Evolutionary conservation across 306 rosid genomes (phyloP).

Genomic region (Pyrus pyrifolia): DNA sequence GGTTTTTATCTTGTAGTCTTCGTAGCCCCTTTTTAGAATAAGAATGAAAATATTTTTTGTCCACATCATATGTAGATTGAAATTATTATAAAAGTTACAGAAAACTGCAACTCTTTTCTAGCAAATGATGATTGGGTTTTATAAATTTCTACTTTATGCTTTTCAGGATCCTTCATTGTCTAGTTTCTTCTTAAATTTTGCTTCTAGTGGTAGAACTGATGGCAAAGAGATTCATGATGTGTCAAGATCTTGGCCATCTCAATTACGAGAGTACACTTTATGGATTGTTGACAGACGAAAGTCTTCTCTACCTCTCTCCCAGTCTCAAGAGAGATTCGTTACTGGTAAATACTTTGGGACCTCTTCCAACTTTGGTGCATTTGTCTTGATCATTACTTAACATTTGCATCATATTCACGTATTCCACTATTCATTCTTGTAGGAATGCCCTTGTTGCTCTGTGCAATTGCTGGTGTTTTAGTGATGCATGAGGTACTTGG

Average conservation of each 20-base stretch:
- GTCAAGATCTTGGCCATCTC: constrained; percentile 61
- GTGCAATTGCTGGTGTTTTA: constrained; percentile 60
- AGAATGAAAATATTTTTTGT: neutral
- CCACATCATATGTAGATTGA: neutral
- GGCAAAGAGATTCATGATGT: constrained; percentile 29
- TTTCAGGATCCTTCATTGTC: constrained; percentile 64
- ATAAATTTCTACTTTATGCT: constrained; percentile 15
- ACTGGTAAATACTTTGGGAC: constrained; percentile 41
- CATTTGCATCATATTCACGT: constrained; percentile 18
- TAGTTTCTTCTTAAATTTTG: constrained; percentile 45
- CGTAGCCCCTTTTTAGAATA: neutral
- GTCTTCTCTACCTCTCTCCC: constrained; percentile 43
- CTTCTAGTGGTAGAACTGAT: constrained; percentile 24
- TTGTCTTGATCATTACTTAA: constrained; percentile 7
- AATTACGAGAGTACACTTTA: constrained; percentile 48
- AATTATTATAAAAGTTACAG: neutral
- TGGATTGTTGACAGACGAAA: constrained; percentile 59
- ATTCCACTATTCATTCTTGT: constrained; percentile 19
- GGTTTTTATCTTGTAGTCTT: neutral
- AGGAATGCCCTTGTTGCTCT: constrained; percentile 65
- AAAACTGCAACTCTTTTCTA: constrained; percentile 11
- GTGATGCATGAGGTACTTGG: constrained; percentile 64
- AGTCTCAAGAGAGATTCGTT: constrained; percentile 53
- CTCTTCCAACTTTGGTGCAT: constrained; percentile 7
- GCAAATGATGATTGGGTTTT: constrained; percentile 1